These are phyloP conservation scores for Cryptococcus sp. DNA, from an alignment of 1,284 basidiomycete genomes.

Conservation along the genomic window DNA sequence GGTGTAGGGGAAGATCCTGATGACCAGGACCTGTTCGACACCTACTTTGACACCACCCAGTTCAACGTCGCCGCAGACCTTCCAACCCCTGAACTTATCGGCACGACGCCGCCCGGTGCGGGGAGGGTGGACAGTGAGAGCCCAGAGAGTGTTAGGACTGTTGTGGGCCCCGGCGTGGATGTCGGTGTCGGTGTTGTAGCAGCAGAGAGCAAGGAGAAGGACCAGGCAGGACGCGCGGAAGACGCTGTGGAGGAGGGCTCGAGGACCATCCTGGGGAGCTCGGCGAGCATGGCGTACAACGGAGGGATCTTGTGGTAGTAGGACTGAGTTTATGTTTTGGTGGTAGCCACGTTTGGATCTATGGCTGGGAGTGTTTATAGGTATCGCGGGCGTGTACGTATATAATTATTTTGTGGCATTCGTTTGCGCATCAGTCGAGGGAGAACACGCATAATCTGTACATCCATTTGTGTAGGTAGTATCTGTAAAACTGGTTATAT, in stretches of 20 bases:
- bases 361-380: too few relatives aligned
- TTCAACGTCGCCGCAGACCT: constrained; percentile 14
- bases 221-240: background rate
- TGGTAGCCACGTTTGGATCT: too few relatives aligned
- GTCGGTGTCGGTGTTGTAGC: background rate
- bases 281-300: constrained; percentile 20
- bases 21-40: constrained; percentile 28
- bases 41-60: constrained; percentile 27
- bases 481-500: too few relatives aligned
- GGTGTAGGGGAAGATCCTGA: background rate
- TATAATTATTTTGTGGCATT: too few relatives aligned
- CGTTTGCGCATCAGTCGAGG: too few relatives aligned
- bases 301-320: constrained; percentile 18
- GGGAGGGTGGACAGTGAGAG: constrained; percentile 10
- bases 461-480: too few relatives aligned
- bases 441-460: too few relatives aligned
- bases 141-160: constrained; percentile 30
- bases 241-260: background rate
- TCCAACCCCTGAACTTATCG: constrained; percentile 29
- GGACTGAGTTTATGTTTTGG: too few relatives aligned
- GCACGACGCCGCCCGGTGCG: constrained; percentile 1
- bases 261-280: constrained; percentile 12
- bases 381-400: too few relatives aligned
- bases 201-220: background rate
- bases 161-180: constrained; percentile 2